Conservation (phyloP, 306 rosid genomes). For the Sesbania bispinosa region DNA sequence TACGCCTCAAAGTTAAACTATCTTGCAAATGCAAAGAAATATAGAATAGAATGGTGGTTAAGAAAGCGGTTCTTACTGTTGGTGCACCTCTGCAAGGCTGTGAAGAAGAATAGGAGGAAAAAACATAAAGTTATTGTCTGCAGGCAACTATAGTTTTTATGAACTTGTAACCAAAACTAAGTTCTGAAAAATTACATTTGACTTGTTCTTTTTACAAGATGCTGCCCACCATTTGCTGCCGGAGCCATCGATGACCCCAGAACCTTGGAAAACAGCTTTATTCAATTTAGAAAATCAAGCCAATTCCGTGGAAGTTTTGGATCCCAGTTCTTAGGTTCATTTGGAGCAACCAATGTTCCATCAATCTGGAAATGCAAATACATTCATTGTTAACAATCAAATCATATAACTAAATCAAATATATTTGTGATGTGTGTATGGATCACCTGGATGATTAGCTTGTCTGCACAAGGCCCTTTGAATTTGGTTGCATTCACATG, state of each 20-base stretch:
- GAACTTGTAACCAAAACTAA: not conserved
- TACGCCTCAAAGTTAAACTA: no score
- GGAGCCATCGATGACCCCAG: no score
- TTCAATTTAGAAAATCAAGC: constrained; percentile 65
- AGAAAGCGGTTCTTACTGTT: no score
- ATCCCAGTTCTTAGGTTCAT: constrained; percentile 76
- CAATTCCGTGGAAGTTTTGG: constrained; percentile 50
- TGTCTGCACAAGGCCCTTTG: constrained; percentile 66
- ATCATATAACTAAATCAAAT: not conserved
- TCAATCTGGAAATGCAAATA: constrained; percentile 53
- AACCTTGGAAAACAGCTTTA: no score
- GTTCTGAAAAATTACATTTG: constrained; percentile 48
- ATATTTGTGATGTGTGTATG: not conserved
- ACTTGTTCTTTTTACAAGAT: constrained; percentile 83
- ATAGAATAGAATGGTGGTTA: no score
- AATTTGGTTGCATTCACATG: constrained; percentile 79
- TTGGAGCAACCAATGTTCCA: constrained; percentile 80
- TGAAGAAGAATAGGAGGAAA: constrained; percentile 11
- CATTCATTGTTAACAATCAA: no score
- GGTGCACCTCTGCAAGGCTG: no score
- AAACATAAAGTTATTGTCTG: not conserved
- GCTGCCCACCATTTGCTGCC: constrained; percentile 97
- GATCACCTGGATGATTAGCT: constrained; percentile 59
- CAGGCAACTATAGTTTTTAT: constrained; percentile 6
- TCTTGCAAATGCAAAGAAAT: no score